Percentiles rank a stretch among this genome's conserved stretches.
These are phyloP conservation scores for Auricularia sp. DNA, from an alignment of 768 basidiomycete genomes.

Conservation along the genomic window DNA sequence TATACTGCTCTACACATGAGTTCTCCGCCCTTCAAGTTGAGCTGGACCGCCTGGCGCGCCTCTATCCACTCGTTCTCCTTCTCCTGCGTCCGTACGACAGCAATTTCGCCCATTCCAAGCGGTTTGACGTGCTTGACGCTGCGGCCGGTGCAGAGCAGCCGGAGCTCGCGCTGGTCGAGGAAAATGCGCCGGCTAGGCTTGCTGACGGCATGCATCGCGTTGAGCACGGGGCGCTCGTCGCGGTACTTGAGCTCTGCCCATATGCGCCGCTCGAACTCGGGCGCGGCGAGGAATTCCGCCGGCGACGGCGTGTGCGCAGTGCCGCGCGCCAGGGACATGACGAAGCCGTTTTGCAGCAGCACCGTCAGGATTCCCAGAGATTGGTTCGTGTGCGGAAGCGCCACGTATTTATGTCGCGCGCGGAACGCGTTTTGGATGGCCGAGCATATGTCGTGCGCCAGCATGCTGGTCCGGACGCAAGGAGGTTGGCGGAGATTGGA, in stretches of 20 bases:
- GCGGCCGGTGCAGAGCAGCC: conserved; percentile 69
- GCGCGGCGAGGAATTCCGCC: conserved; percentile 42
- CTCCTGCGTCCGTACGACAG: conserved; percentile 64
- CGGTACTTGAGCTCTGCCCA: conserved; percentile 95
- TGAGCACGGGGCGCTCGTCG: conserved; percentile 76
- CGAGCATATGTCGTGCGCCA: conserved; percentile 82
- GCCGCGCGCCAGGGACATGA: conserved; percentile 75
- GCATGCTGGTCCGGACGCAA: conserved; percentile 10
- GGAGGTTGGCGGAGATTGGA: too few relatives aligned
- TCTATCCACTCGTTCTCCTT: conserved; percentile 80
- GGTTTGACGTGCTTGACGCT: conserved; percentile 74
- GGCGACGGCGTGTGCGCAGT: conserved; percentile 59
- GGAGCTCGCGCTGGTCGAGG: conserved; percentile 64
- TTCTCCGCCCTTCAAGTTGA: conserved; percentile 66
- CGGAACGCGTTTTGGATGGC: conserved; percentile 87
- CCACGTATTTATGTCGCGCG: conserved; percentile 66
- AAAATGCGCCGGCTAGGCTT: conserved; percentile 73
- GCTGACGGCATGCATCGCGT: conserved; percentile 69
- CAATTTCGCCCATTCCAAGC: conserved; percentile 86
- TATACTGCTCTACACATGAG: conserved; percentile 63
- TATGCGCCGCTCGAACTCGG: conserved; percentile 64
- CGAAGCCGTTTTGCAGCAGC: conserved; percentile 82
- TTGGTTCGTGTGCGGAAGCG: conserved; percentile 75
- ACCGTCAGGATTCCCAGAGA: conserved; percentile 89
- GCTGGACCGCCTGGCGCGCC: conserved; percentile 78